Base-by-base conservation (phyloP, 2,329 filamentous ascomycete species). In the Fusarium napiforme region DNA sequence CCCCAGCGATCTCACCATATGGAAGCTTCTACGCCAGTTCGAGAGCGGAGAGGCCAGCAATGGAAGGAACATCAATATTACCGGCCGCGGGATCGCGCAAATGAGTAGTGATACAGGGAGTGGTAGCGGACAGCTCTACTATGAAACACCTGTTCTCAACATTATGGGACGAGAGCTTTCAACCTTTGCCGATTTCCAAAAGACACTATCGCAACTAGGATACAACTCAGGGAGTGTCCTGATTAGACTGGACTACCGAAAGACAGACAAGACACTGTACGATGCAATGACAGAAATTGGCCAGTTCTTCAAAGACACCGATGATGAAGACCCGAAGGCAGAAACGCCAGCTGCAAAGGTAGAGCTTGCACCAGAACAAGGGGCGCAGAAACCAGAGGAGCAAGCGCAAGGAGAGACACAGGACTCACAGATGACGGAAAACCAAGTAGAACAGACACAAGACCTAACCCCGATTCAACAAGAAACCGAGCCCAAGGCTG, bases 1-100 rank as follows among this genome's bases (percentile, higher is more conserved):
- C 69, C 91, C 95, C 3, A 97, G 93, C 81, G 93, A 94, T 74
- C 93, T 94, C 40, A 93, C 94, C 23, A 81, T 99, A 82, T 99
- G 96, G 96, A 89, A 94, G 75, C 87, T 98, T 34, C 81, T 99
- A 64, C 92, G 96, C 67, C 94, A 96, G 79, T 97, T 98, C 74
- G 96, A 99, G 83, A 92, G 92, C 72, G 91, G 89, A 39, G 88
- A 89, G 30, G 89, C 89, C n/a, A 90, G 87, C 55, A 86, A 86
- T 64, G 87, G 87, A 14, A 86, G 83, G 60, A 89, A 86, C 62
- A 84, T 93, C 74, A 98, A 98, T 80, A 89, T 99, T 75, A 98
- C 96, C 1, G 94, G 92, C 19, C 88, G 95, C 69, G 94, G 92
- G 5, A 87, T 93, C n/a, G 92, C 94, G 1, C 87, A 89, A 69